Percentiles rank a stretch among this genome's conserved stretches.
phyloP scores from a whole-genome alignment of 768 basidiomycete genomes.

The Terana coerulea region DNA sequence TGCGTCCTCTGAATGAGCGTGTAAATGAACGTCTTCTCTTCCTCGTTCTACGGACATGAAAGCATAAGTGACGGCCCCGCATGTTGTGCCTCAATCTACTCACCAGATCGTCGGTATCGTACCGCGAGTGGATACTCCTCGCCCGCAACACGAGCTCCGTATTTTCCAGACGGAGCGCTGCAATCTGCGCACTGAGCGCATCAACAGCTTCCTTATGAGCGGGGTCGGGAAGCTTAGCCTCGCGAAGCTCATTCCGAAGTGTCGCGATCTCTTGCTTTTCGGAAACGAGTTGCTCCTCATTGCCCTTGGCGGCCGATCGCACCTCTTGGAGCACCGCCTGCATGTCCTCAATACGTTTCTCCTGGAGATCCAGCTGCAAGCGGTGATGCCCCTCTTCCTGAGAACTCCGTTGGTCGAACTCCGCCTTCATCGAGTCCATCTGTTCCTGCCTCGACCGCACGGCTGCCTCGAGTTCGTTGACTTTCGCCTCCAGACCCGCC shows the following conservation, averaged over 20 bases:
- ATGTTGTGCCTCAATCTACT: slow-evolving; percentile 1
- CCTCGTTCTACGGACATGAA: slow-evolving; percentile 21
- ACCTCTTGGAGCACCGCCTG: slow-evolving; percentile 18
- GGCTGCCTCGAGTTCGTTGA: slow-evolving; percentile 15
- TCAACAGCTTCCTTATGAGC: slow-evolving; percentile 19
- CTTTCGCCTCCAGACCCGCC: slow-evolving; percentile 22
- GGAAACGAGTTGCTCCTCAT: slow-evolving; percentile 13
- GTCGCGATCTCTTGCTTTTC: slow-evolving; percentile 15
- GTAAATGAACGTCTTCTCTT: slow-evolving; percentile 30
- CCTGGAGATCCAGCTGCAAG: slow-evolving; percentile 8
- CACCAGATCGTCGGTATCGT: slow-evolving; percentile 28
- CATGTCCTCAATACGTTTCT: slow-evolving; percentile 13
- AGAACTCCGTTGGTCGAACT: slow-evolving; percentile 16
- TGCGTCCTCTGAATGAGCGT: slow-evolving; percentile 28
- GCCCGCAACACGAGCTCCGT: slow-evolving; percentile 18
- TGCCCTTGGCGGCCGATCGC: slow-evolving; percentile 10
- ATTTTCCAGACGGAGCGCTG: slow-evolving; percentile 20
- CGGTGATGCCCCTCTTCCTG: slow-evolving; percentile 9
- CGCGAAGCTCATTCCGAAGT: slow-evolving; percentile 17
- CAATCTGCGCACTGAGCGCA: slow-evolving; percentile 19
- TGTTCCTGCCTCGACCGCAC: slow-evolving; percentile 13
- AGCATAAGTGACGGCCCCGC: background rate
- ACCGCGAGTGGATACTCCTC: slow-evolving; percentile 27
- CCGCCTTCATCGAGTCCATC: slow-evolving; percentile 6
- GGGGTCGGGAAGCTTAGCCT: slow-evolving; percentile 18